Evolutionary conservation across 1,139 yeast species (phyloP), one percentile per base, ranked within the genome.

Genomic region (Suzukiozyma palmioleophila): DNA sequence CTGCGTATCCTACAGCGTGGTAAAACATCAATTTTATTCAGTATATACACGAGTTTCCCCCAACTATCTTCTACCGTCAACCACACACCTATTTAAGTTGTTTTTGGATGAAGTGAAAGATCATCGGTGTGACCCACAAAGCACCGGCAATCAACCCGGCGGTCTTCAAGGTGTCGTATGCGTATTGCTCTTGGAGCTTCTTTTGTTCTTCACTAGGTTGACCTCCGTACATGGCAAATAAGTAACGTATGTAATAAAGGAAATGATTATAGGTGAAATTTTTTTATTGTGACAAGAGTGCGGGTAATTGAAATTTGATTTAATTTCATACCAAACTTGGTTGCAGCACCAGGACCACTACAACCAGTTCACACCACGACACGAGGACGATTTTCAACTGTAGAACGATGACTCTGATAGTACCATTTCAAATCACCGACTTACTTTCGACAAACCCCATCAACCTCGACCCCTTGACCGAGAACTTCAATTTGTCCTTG

Each of bases 371-470:
- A 18, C 22, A 4, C 22, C 22, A 18, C 4, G 22, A 18, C 22
- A 18, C 7, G 4, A 18, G 22, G 4, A 7, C 22, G 22, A 18
- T 18, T 18, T 18, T 22, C 13, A 15, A 13, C 12, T 6, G 31
- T 10, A 34, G n/a, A 22, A 35, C 13, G 15, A 87, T 87, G 96
- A 83, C 95, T 8, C 83, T 94, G 1, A 74, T 87, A 32, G 73
- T 73, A 42, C 97, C 97, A 15, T 86, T 92, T 54, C 87, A 83
- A 50, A 88, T 95, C 4, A 81, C 89, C 3, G 97, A 92, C 54
- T 64, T 92, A 34, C 81, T 89, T 49, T 69, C 76, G 10, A 56
- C 85, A 40, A 87, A 87, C 53, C 67, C 84, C 8, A 80, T 89
- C 35, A 92, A 92, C 54, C 64, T 92, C 22, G 98, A 92, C 52